Evolutionary conservation across 2,329 filamentous ascomycete genomes (phyloP), one percentile per base, ranked within the genome.

Genomic region (Alternaria hordeiaustralica): DNA sequence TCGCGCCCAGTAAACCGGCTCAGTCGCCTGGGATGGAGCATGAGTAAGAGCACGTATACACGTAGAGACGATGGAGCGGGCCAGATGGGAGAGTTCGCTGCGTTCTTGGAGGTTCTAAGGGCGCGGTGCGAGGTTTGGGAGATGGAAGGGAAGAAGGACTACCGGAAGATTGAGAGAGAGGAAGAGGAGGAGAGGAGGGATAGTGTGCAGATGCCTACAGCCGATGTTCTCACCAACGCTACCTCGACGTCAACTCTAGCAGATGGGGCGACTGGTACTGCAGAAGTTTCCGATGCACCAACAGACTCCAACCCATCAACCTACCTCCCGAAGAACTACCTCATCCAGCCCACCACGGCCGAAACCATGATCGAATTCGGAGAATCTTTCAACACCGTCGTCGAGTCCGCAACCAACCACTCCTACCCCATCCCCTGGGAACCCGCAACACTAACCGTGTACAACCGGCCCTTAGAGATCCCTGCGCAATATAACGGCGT

Each of bases 91-190:
- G 92, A 95, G 73, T 95, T 94, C 82, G 87, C 90, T 3, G 85
- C 86, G 3, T 95, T 96, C 66, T 81, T 95, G 10, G 90, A 94
- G 46, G 89, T 95, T 0, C 77, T 95, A 36, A 92, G 91, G 75
- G 90, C 91, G 10, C 85, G 92, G 58, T 95, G 92, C 74, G 92
- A 95, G 71, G 89, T 94, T 54, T 94, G 91, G 91, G 90, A 94
- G 75, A 94, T 95, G 87, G 90, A 93, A 69, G 89, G 91, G 2
- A 86, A 86, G 2, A 87, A 84, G 59, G 92, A 96, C 74, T 95
- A 84, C 64, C 70, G 91, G 84, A 84, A 92, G 68, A 82, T 79
- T 6, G 67, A 69, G 2, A 82, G 80, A 62, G 74, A 76, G 49
- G 71, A 74, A 13, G 58, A 55, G 2, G 47, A 11, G 3, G 23